A percentile compares a stretch with the other conserved stretches of the same genome.
Conservation (phyloP, 805 yeast species). For the Candida nonsorbophila region DNA sequence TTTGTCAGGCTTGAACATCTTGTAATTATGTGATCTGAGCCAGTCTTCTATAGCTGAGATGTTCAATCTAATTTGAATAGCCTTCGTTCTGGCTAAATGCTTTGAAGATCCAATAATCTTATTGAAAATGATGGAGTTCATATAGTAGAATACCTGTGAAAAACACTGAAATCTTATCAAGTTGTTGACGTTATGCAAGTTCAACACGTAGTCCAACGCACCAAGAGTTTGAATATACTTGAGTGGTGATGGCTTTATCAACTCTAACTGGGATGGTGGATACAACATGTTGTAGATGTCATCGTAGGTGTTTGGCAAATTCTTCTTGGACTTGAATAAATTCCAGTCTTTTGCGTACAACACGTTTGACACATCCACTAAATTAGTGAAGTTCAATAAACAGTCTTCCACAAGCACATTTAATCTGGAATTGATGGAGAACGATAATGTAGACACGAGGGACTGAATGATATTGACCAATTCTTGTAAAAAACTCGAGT, state of each 20-base stretch:
- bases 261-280: constrained; percentile 79
- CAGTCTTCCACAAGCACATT: constrained; percentile 58
- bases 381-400: constrained; percentile 68
- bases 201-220: constrained; percentile 80
- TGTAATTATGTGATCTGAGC: constrained; percentile 67
- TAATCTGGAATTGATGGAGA: constrained; percentile 59
- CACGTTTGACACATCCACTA: constrained; percentile 75
- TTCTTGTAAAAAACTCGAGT: constrained; percentile 61
- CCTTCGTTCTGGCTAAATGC: constrained; percentile 73
- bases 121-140: constrained; percentile 70
- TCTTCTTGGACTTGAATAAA: constrained; percentile 40
- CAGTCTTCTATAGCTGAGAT: constrained; percentile 88
- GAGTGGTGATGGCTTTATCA: constrained; percentile 86
- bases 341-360: constrained; percentile 70
- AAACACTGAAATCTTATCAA: constrained; percentile 73
- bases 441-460: constrained; percentile 58
- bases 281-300: constrained; percentile 71
- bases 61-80: constrained; percentile 85
- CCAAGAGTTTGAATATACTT: constrained; percentile 81
- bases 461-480: constrained; percentile 56
- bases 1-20: constrained; percentile 28
- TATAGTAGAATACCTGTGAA: constrained; percentile 73
- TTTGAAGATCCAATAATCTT: constrained; percentile 60
- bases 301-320: constrained; percentile 52
- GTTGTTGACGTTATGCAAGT: constrained; percentile 75